Percentiles rank a stretch among this genome's conserved stretches.
Evolutionary conservation across 2,329 filamentous ascomycete species (phyloP).

Genomic region (Fusarium palustre): DNA sequence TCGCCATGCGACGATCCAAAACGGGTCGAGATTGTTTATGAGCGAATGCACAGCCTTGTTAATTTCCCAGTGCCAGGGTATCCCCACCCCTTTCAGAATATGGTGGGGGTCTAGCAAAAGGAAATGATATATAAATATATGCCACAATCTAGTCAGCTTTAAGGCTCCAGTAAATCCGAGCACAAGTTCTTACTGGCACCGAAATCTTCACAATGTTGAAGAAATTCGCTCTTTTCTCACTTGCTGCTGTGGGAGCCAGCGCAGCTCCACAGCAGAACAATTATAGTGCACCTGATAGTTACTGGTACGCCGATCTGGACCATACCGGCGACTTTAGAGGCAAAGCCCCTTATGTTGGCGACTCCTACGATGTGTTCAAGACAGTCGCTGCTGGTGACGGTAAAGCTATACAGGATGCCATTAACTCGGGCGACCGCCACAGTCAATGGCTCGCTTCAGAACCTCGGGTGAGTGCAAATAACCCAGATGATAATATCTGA

Average conservation of each 20-base stretch:
- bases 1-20: too few species aligned
- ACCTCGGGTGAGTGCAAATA: neutral
- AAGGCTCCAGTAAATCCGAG: neutral
- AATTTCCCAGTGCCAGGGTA: too few species aligned
- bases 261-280: neutral
- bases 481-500: too few species aligned
- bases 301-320: neutral
- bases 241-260: neutral
- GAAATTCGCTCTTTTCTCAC: neutral
- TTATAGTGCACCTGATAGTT: neutral
- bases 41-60: too few species aligned
- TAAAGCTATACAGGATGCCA: neutral
- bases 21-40: too few species aligned
- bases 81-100: too few species aligned
- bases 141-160: neutral
- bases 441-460: neutral
- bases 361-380: neutral
- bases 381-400: neutral
- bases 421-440: neutral
- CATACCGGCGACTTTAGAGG: neutral
- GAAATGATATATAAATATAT: neutral
- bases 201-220: neutral
- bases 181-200: neutral
- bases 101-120: too few species aligned
- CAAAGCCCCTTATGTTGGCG: neutral